Conservation (phyloP, 2,329 filamentous ascomycete species). For the Geosmithia putterillii region DNA sequence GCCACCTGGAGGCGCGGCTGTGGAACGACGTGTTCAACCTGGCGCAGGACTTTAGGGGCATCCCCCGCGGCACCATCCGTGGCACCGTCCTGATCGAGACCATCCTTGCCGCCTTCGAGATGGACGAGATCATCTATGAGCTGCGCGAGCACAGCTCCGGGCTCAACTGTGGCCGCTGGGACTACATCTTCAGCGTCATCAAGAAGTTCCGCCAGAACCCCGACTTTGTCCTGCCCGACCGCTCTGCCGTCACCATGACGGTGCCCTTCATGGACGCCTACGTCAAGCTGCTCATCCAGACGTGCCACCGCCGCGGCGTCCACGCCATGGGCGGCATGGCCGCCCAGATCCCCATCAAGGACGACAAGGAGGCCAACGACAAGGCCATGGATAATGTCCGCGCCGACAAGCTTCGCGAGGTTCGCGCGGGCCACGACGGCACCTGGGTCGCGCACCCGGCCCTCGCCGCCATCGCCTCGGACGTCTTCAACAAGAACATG, state of each 20-base stretch:
- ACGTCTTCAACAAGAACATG: constrained; percentile 90
- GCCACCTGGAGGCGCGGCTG: constrained; percentile 75
- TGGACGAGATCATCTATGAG: constrained; percentile 97
- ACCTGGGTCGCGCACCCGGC: constrained; percentile 89
- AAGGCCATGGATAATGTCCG: constrained; percentile 76
- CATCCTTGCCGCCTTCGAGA: constrained; percentile 83
- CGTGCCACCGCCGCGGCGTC: constrained; percentile 76
- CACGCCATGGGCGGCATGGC: constrained; percentile 93
- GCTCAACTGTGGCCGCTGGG: constrained; percentile 86
- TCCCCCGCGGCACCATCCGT: constrained; percentile 73
- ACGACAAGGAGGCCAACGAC: constrained; percentile 70
- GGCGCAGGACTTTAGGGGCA: constrained; percentile 71
- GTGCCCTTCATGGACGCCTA: constrained; percentile 88
- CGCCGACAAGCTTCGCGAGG: constrained; percentile 81
- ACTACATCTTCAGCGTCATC: constrained; percentile 92
- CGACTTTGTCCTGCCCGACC: constrained; percentile 75
- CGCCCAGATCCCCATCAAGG: constrained; percentile 87
- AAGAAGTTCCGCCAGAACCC: constrained; percentile 88
- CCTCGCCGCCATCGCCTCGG: constrained; percentile 65
- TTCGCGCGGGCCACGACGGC: constrained; percentile 73
- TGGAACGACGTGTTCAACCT: constrained; percentile 93
- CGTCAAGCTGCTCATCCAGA: constrained; percentile 78
- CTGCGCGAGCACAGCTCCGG: constrained; percentile 80
- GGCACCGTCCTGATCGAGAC: constrained; percentile 86
- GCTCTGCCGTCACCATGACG: constrained; percentile 77